Percentiles rank a stretch among this genome's conserved stretches.
Conservation (phyloP, 1,284 basidiomycete species). For the Earliella scabrosa region DNA sequence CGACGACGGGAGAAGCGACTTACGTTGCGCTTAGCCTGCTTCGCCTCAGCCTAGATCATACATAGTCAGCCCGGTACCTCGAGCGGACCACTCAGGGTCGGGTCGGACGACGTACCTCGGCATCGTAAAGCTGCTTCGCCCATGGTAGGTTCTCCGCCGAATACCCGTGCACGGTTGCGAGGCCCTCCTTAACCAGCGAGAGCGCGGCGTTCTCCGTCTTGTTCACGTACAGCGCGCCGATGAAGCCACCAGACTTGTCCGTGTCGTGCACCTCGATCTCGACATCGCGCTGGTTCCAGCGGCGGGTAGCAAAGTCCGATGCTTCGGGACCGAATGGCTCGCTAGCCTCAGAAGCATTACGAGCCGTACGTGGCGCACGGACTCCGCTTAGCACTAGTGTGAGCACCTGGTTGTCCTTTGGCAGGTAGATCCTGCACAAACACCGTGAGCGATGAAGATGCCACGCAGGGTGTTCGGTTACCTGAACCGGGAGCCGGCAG, state of each 20-base stretch:
- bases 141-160: conserved; percentile 85
- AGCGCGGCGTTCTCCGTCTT: conserved; percentile 87
- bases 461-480: conserved; percentile 30
- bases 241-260: conserved; percentile 97
- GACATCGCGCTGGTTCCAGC: conserved; percentile 93
- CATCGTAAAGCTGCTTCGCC: conserved; percentile 80
- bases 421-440: conserved; percentile 70
- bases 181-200: conserved; percentile 83
- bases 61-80: not conserved
- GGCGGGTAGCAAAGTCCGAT: conserved; percentile 77
- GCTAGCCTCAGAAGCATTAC: conserved; percentile 83
- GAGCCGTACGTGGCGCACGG: conserved; percentile 81
- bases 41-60: conserved; percentile 71
- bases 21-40: conserved; percentile 78
- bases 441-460: too few relatives aligned
- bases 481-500: conserved; percentile 94
- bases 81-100: too few relatives aligned
- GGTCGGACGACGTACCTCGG: conserved; percentile 65
- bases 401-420: conserved; percentile 90
- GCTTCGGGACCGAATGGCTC: conserved; percentile 92
- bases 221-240: conserved; percentile 85
- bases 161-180: conserved; percentile 86
- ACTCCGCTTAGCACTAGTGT: conserved; percentile 91
- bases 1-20: conserved; percentile 11
- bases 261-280: conserved; percentile 90